Evolutionary conservation across 768 basidiomycete genomes (phyloP), one percentile per base, ranked within the genome.

Genomic region (Piloderma croceum): DNA sequence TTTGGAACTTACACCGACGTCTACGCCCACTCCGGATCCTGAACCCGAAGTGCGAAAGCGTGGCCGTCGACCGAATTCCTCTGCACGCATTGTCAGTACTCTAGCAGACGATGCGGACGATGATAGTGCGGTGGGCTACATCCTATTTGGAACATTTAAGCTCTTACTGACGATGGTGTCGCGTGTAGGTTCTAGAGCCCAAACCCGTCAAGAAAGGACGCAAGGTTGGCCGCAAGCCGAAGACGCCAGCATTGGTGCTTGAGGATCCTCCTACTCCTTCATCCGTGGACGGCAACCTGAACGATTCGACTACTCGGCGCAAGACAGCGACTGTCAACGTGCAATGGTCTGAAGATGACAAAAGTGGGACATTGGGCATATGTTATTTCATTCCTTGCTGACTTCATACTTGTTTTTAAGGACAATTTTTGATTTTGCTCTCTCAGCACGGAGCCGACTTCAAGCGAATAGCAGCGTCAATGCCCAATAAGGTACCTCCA

Each of bases 1-100:
- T 39, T 51, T 70, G 20, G 79, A 79, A 37, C 64, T 63, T 25
- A 75, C 71, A 1, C 51, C 62, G 1, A 72, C 71, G 5, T 68
- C 71, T 31, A 82, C 81, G 0, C 81, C 83, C 2, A 83, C 83
- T 23, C 82, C 83, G 3, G 83, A 85, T 48, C 80, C 79, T 24
- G 81, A 84, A 41, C 41, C 53, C 4, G n/a, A 41, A 1, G 64
- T 65, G 39, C 62, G 65, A 25, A 63, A 66, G 43, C 64, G 74
- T 45, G 58, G 59, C 18, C 61, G 69, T 12, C 62, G 69, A 41
- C 57, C 60, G 27, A 63, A 54, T 39, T 53, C 50, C 25, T 51
- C 53, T 33, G 45, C 54, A 3, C 45, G 59, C 18, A 45, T 53
- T 11, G 54, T 59, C 42, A 59, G 49, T 46, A 51, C 51, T 52